phyloP scores from a whole-genome alignment of 2,329 filamentous ascomycete species.

The Claviceps sp. region DNA sequence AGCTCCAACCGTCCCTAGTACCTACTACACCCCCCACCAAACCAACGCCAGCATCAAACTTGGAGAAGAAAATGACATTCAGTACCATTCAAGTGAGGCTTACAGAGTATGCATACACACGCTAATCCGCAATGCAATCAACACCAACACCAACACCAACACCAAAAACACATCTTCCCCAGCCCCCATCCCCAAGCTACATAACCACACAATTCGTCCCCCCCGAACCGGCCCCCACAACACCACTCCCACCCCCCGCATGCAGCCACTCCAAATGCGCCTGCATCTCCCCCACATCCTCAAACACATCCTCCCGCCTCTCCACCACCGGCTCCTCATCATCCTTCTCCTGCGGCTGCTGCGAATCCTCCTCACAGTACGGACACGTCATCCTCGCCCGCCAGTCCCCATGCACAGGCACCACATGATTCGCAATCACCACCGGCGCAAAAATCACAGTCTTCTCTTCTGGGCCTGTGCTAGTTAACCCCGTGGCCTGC shows the following conservation, averaged over 20 bases:
- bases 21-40: too few species aligned
- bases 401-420: slow-evolving; percentile 37
- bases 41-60: too few species aligned
- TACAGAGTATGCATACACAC: too few species aligned
- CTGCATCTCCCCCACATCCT: slow-evolving; percentile 33
- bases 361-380: slow-evolving; percentile 41
- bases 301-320: slow-evolving; percentile 36
- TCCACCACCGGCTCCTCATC: slow-evolving; percentile 35
- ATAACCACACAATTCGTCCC: slow-evolving; percentile 32
- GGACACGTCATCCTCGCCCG: slow-evolving; percentile 38
- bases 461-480: slow-evolving; percentile 31
- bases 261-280: slow-evolving; percentile 47
- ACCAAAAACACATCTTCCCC: neutral
- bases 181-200: slow-evolving; percentile 14
- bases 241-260: slow-evolving; percentile 21
- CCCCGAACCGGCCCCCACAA: slow-evolving; percentile 18
- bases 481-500: slow-evolving; percentile 34
- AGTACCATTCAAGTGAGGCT: too few species aligned
- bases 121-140: too few species aligned
- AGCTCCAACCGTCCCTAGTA: too few species aligned
- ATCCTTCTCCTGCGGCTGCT: slow-evolving; percentile 27
- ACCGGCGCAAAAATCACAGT: slow-evolving; percentile 42
- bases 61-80: too few species aligned
- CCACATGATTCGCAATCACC: slow-evolving; percentile 43
- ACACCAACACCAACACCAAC: neutral